Percentiles rank a stretch among this genome's conserved stretches.
These are phyloP conservation scores for Talaromyces adpressus DNA, from an alignment of 495 filamentous ascomycete genomes.

Conservation along the genomic window DNA sequence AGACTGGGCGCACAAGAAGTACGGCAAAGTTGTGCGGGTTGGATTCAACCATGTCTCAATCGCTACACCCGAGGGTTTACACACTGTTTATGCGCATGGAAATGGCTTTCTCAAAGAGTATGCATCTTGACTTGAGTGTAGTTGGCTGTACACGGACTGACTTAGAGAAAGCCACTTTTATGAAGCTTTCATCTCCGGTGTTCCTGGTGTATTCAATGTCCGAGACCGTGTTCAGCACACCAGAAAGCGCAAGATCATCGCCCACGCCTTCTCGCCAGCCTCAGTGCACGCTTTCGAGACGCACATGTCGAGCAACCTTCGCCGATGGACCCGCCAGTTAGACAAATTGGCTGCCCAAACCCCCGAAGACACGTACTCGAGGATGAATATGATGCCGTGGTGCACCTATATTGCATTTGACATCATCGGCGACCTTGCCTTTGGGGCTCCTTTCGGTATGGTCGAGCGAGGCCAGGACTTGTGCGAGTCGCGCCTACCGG, in stretches of 20 bases:
- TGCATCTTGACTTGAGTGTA: background rate
- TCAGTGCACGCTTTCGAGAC: conserved; percentile 69
- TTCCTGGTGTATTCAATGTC: conserved; percentile 75
- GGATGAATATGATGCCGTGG: conserved; percentile 70
- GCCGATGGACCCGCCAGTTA: conserved; percentile 58
- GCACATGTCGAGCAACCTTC: conserved; percentile 67
- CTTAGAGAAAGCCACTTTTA: conserved; percentile 53
- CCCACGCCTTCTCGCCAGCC: conserved; percentile 70
- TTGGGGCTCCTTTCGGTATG: conserved; percentile 36
- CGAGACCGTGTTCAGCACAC: conserved; percentile 68
- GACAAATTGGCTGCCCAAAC: conserved; percentile 39
- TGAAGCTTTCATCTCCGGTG: conserved; percentile 73
- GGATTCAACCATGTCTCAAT: conserved; percentile 30
- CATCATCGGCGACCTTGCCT: conserved; percentile 20
- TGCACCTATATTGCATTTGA: conserved; percentile 83
- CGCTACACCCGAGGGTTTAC: conserved; percentile 20
- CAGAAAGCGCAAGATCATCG: conserved; percentile 72
- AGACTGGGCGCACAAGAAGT: conserved; percentile 29
- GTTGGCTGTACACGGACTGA: background rate
- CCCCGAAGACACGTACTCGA: conserved; percentile 23
- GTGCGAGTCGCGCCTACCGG: conserved; percentile 32
- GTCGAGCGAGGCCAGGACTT: conserved; percentile 35
- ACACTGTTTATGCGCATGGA: conserved; percentile 37
- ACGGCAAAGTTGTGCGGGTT: conserved; percentile 34
- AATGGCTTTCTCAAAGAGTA: conserved; percentile 62